Base-by-base conservation (phyloP, 352 stramenopile species). In the Phytophthora podocarpi region DNA sequence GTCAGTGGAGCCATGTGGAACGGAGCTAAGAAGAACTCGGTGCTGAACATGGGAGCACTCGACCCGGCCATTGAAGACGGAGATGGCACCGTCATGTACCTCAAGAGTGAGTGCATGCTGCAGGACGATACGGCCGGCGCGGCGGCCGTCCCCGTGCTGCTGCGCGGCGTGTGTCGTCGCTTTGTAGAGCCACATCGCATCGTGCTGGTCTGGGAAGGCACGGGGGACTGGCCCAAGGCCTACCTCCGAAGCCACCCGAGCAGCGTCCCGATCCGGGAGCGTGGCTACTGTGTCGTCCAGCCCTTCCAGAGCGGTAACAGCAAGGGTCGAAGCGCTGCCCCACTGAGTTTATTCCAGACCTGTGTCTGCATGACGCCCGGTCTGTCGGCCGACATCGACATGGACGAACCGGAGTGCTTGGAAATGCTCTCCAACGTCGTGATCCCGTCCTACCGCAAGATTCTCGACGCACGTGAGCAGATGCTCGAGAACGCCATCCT, bases 401-500 rank as follows among this genome's bases (percentile, higher is more conserved):
- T 66, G 48, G n/a, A 67, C 34, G 39, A 67, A 23, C 56, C 67
- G 4, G 67, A 74, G 42, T 72, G 69, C 7, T 45, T 75, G 42
- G 21, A 75, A 52, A 70, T 75, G 52, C 65, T 78, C 18, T 36
- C 60, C 0, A 55, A 70, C 39, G 41, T 67, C 8, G 64, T 73
- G 48, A 70, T 69, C 30, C 65, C 65, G 36, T 78, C 65, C 2
- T 78, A 75, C 50, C 65, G 60, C 27, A 72, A 75, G 62, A 63
- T 78, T 37, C 54, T 78, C n/a, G 61, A 75, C 0, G 65, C 60
- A 4, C 70, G 70, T 20, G 70, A 78, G 41, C 70, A 78, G 39
- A 45, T 70, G 45, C 58, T 78, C 13, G 70, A 78, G 61, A 78
- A 78, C 43, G 36, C 41, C 24, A 64, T 78, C 37, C 59, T 78